Evolutionary conservation across 2,329 filamentous ascomycete genomes (phyloP), one percentile per base, ranked within the genome.

Genomic region (Fusarium tricinctum): DNA sequence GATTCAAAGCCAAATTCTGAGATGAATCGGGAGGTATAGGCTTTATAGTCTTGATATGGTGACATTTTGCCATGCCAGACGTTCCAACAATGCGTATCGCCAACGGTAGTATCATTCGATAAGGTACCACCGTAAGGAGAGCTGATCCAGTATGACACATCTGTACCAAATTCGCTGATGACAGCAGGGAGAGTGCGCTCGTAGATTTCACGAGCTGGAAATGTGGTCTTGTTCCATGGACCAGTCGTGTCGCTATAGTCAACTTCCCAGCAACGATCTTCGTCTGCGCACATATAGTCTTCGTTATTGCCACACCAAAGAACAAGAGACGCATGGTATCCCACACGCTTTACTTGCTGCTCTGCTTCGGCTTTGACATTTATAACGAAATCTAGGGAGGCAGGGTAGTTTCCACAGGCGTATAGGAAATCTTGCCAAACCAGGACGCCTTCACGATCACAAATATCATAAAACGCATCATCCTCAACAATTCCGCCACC

Each of bases 361-460:
- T 61, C 56, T 0, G 56, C 58, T 23, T 62, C 56, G 1, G 23
- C 2, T 8, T 61, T 62, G 0, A 26, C 14, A 0, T 38, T 62
- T 4, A 28, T 22, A 0, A 61, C 8, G 3, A 62, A 62, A 0
- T 54, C 58, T 12, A 33, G 56, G 0, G 56, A 38, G 0, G 40
- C 56, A 0, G 58, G 58, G 14, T 62, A 62, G 6, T 62, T 62
- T 0, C 58, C 56, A 5, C 56, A 62, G 5, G 58, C 58, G 2
- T n/a, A 61, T 2, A 62, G 3, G 10, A 62, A 62, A 22, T 62
- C 58, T 2, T 62, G 58, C 58, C 56, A 62, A 13, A 61, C 14
- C 1, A 62, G 6, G 5, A 62, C 30, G 3, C 58, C 58, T 19
- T 61, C 22, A 2, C 40, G 46, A 4, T 61, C 46, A 0, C 46